Evolutionary conservation across 108 stramenopile genomes (phyloP), one percentile per base, ranked within the genome.

Genomic region (Skeletonema marinoi): DNA sequence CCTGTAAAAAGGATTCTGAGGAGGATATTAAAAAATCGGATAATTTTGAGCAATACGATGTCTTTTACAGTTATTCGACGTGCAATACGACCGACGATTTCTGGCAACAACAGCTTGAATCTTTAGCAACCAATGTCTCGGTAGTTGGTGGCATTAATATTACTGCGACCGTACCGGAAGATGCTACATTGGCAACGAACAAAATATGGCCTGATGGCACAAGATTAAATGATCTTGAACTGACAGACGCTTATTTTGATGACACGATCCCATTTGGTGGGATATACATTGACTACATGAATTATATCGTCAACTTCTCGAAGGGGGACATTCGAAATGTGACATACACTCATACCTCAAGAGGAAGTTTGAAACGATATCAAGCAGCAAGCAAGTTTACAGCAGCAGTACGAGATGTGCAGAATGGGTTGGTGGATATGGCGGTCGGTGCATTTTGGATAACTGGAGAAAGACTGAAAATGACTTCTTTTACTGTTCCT

Each of bases 391-490:
- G 8, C 60, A n/a, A n/a, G n/a, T 17, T n/a, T 9, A 69, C 67
- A 42, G 74, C 74, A 5, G 36, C 56, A 4, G 56, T 75, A 12
- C 74, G 66, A 48, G 74, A 75, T 39, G 35, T 75, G 32, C 32
- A 65, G 19, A 59, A 75, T 67, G 74, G 74, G 5, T 60, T 67
- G 56, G 31, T 67, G 6, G 74, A 75, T 46, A 66, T 75, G 65
- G 74, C 74, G 8, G 21, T 75, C n/a, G n/a, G n/a, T n/a, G n/a
- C n/a, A n/a, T n/a, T n/a, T n/a, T n/a, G n/a, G n/a, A n/a, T n/a
- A n/a, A n/a, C n/a, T n/a, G n/a, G n/a, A n/a, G n/a, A n/a, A n/a
- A 25, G 25, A 9, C 14, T 60, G 10, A 29, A 9, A 13, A 60
- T 60, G 59, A 60, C 59, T 30, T 10, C 30, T 60, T 29, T 71